Conservation (phyloP, 2,329 filamentous ascomycete genomes). For the Calcarisporium arbuscula region DNA sequence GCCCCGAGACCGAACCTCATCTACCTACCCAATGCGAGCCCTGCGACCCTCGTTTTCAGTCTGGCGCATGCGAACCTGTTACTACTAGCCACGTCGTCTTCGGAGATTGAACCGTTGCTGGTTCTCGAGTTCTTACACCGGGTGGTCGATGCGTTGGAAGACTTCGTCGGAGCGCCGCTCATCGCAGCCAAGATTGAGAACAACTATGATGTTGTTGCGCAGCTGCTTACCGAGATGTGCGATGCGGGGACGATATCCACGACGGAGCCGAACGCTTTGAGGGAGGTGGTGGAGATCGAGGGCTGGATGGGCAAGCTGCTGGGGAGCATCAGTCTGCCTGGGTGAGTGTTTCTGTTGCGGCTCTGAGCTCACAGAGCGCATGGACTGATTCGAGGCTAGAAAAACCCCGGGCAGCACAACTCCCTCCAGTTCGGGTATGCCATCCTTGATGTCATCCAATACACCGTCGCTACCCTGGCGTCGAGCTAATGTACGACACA, state of each 20-base stretch:
- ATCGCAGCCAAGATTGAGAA: constrained; percentile 80
- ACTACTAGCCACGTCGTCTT: constrained; percentile 76
- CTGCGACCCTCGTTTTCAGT: constrained; percentile 83
- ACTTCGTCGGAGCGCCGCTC: constrained; percentile 85
- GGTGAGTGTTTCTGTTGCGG: constrained; percentile 50
- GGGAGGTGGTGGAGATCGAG: constrained; percentile 87
- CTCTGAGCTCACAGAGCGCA: too few relatives aligned
- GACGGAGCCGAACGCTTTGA: constrained; percentile 86
- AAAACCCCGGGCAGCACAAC: constrained; percentile 32
- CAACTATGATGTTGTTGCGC: constrained; percentile 89
- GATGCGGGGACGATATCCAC: constrained; percentile 85
- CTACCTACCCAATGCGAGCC: constrained; percentile 74
- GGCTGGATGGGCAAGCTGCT: constrained; percentile 84
- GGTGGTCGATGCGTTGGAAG: constrained; percentile 85
- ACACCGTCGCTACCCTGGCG: constrained; percentile 73
- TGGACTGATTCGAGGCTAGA: constrained; percentile 25
- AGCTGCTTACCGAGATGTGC: constrained; percentile 92
- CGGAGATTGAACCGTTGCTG: constrained; percentile 82
- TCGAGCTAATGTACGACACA: constrained; percentile 85
- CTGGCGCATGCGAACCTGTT: constrained; percentile 82
- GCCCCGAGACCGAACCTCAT: constrained; percentile 77
- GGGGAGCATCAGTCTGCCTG: constrained; percentile 77
- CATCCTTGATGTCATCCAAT: constrained; percentile 37
- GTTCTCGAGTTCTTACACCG: constrained; percentile 93
- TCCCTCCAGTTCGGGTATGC: constrained; percentile 29